Conservation (phyloP, 1,284 basidiomycete genomes). For the Sporisorium reilianum region DNA sequence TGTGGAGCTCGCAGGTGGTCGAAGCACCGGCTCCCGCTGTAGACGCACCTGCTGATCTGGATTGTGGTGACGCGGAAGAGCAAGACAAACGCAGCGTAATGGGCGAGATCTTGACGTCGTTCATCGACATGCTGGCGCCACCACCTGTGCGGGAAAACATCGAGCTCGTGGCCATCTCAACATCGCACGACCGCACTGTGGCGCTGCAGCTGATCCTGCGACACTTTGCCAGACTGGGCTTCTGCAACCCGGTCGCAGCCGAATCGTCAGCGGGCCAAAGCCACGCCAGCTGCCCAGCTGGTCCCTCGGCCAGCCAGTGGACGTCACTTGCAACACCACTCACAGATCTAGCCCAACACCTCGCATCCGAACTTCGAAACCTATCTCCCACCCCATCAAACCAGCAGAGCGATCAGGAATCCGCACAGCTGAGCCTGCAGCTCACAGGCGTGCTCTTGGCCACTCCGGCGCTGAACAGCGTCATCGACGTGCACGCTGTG, state of each 20-base stretch:
- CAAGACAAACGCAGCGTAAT: neutral
- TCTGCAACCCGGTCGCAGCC: neutral
- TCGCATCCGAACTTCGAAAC: neutral
- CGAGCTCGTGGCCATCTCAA: neutral
- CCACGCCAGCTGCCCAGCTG: conserved; percentile 21
- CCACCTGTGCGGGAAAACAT: too few species aligned
- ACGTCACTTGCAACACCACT: conserved; percentile 6
- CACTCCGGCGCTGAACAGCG: conserved; percentile 12
- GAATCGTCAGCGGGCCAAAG: conserved; percentile 8
- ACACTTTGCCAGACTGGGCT: conserved; percentile 28
- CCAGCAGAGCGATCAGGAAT: neutral
- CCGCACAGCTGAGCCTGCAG: conserved; percentile 12
- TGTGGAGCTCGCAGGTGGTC: conserved; percentile 19
- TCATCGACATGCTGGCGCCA: conserved; percentile 31
- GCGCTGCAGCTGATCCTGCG: conserved; percentile 34
- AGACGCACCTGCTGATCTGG: neutral
- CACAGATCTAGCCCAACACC: conserved; percentile 6
- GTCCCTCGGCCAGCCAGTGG: neutral
- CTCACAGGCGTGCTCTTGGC: conserved; percentile 17
- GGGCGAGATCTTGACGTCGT: conserved; percentile 25
- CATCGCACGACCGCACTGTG: conserved; percentile 10
- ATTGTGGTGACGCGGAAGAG: neutral
- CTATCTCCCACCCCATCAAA: too few species aligned
- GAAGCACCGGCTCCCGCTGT: neutral
- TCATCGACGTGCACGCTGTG: neutral